phyloP scores from a whole-genome alignment of 2,329 filamentous ascomycete species.

The Ceratocystis alfenasii region DNA sequence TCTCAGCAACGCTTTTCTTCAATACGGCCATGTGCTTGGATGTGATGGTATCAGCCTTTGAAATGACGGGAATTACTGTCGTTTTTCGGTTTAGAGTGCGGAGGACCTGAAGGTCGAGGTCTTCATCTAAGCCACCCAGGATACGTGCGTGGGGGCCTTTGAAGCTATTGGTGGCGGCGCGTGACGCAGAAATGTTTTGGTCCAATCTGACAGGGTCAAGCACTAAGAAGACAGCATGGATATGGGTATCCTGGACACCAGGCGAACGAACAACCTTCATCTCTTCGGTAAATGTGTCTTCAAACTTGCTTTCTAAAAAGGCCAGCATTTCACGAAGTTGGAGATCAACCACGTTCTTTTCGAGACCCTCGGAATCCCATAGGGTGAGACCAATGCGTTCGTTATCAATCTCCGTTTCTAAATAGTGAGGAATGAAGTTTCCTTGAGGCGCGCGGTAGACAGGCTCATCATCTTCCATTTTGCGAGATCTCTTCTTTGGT shows the following conservation, averaged over 20 bases:
- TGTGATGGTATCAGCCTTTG: slow-evolving; percentile 96
- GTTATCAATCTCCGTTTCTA: slow-evolving; percentile 87
- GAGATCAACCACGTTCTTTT: slow-evolving; percentile 89
- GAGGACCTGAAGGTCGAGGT: slow-evolving; percentile 81
- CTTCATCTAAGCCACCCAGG: slow-evolving; percentile 66
- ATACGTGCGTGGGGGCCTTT: slow-evolving; percentile 31
- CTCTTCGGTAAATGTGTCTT: slow-evolving; percentile 93
- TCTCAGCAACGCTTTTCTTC: slow-evolving; percentile 82
- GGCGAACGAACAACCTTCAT: slow-evolving; percentile 94
- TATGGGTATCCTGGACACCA: slow-evolving; percentile 88
- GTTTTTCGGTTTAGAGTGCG: slow-evolving; percentile 84
- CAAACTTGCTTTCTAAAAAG: slow-evolving; percentile 95
- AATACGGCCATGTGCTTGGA: slow-evolving; percentile 83
- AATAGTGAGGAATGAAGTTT: slow-evolving; percentile 75
- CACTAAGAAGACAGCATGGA: slow-evolving; percentile 87
- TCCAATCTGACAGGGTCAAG: slow-evolving; percentile 81
- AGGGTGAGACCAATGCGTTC: slow-evolving; percentile 86
- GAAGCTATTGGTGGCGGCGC: slow-evolving; percentile 39
- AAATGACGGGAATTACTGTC: slow-evolving; percentile 86
- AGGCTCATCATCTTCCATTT: slow-evolving; percentile 47
- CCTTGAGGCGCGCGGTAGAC: slow-evolving; percentile 42
- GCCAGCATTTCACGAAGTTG: slow-evolving; percentile 82
- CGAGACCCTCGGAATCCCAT: slow-evolving; percentile 91
- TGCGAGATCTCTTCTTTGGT: slow-evolving; percentile 58
- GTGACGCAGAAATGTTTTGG: slow-evolving; percentile 60